A percentile compares a stretch with the other conserved stretches of the same genome.
phyloP scores from a whole-genome alignment of 352 stramenopile genomes.

The Aphanomyces astaci region DNA sequence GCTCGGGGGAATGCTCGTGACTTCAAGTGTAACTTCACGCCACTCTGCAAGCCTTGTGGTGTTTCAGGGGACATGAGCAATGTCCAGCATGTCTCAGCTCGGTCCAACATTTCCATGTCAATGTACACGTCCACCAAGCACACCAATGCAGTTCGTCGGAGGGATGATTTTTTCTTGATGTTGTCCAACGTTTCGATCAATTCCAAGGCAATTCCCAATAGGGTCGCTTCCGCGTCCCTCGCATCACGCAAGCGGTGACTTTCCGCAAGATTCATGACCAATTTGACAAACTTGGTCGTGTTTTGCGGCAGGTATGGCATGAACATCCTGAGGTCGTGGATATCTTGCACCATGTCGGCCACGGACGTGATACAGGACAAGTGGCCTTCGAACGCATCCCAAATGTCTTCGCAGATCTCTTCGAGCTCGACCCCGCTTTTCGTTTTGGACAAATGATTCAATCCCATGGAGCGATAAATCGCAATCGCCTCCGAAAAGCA shows the following conservation, averaged over 20 bases:
- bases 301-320: constrained; percentile 12
- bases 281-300: neutral
- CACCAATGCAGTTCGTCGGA: neutral
- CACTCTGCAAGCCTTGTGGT: neutral
- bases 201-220: constrained; percentile 2
- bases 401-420: constrained; percentile 14
- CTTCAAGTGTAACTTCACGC: constrained; percentile 2
- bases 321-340: constrained; percentile 10
- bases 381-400: neutral
- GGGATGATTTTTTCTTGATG: neutral
- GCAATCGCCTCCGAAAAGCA: constrained; percentile 6
- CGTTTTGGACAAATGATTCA: constrained; percentile 2
- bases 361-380: neutral
- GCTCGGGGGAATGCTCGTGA: neutral
- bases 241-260: neutral
- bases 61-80: neutral
- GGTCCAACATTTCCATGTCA: neutral
- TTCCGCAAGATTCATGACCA: neutral
- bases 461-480: constrained; percentile 4
- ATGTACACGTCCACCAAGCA: constrained; percentile 9
- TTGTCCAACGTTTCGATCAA: constrained; percentile 1
- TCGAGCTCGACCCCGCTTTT: neutral
- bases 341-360: neutral
- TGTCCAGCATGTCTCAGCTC: constrained; percentile 6
- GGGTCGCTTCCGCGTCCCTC: neutral